Evolutionary conservation across 1,284 basidiomycete species (phyloP).

Genomic region (Ceratobasidium papillatum): DNA sequence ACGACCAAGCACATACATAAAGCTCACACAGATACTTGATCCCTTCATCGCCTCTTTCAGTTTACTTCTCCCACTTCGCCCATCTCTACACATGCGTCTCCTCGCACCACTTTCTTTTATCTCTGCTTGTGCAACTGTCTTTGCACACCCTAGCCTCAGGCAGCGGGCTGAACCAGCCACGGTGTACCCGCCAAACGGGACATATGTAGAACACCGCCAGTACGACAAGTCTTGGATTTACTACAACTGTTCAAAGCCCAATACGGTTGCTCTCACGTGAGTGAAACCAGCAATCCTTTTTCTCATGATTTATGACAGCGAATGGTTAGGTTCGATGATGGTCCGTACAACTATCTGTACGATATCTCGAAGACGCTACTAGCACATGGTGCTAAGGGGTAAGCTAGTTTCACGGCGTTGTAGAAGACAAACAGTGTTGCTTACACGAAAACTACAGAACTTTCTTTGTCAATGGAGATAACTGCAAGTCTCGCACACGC

Average conservation of each 20-base stretch:
- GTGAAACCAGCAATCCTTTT: neutral
- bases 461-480: constrained; percentile 36
- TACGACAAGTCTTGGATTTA: no score
- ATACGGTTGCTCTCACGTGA: constrained; percentile 22
- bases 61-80: no score
- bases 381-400: constrained; percentile 43
- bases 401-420: neutral
- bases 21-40: no score
- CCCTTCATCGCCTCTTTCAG: no score
- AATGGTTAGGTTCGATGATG: constrained; percentile 40
- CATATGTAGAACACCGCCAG: no score
- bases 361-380: constrained; percentile 42
- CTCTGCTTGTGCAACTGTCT: no score
- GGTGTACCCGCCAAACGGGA: no score
- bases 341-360: constrained; percentile 46
- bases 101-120: no score
- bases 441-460: constrained; percentile 24
- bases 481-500: constrained; percentile 7
- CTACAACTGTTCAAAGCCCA: constrained; percentile 6
- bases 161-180: no score
- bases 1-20: no score
- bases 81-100: no score
- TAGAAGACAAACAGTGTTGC: constrained; percentile 13
- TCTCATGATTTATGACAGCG: neutral
- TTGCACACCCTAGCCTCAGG: no score